A percentile compares a stretch with the other conserved stretches of the same genome.
Evolutionary conservation across 805 yeast genomes (phyloP).

Genomic region (Candida germanica): DNA sequence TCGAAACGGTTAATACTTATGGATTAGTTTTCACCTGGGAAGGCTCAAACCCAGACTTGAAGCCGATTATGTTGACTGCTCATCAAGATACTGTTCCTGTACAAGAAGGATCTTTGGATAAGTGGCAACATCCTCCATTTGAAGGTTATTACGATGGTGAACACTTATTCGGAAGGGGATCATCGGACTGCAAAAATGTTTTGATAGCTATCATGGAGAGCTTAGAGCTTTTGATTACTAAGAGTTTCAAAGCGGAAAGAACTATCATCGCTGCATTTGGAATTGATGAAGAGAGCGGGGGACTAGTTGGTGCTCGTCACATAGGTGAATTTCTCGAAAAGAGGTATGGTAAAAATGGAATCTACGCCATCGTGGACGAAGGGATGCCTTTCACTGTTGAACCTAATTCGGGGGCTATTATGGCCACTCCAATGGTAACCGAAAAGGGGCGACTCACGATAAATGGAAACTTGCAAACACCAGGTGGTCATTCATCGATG

Average conservation of each 20-base stretch:
- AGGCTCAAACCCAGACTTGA: conserved; percentile 53
- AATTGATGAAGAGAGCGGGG: conserved; percentile 76
- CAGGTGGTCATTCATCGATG: conserved; percentile 79
- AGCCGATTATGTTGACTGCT: conserved; percentile 69
- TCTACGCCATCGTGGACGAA: conserved; percentile 72
- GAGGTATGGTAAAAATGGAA: conserved; percentile 57
- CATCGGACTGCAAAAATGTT: conserved; percentile 70
- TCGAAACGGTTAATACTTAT: conserved; percentile 56
- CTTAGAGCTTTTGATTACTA: conserved; percentile 50
- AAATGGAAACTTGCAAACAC: conserved; percentile 48
- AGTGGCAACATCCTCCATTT: conserved; percentile 71
- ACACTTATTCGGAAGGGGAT: conserved; percentile 72
- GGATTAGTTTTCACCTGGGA: conserved; percentile 64
- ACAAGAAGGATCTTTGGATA: conserved; percentile 48
- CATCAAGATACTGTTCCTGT: conserved; percentile 85
- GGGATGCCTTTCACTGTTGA: conserved; percentile 36
- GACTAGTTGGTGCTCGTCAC: conserved; percentile 57
- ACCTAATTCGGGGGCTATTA: conserved; percentile 45
- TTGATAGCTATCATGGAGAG: conserved; percentile 67
- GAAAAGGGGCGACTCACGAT: conserved; percentile 50
- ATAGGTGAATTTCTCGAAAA: conserved; percentile 46
- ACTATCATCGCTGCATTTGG: conserved; percentile 67
- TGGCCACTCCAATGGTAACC: conserved; percentile 49
- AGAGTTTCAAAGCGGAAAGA: conserved; percentile 58
- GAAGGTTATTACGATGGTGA: conserved; percentile 59